These are phyloP conservation scores for Stachybotrys chlorohalonatus DNA, from an alignment of 2,329 filamentous ascomycete genomes.

Conservation along the genomic window DNA sequence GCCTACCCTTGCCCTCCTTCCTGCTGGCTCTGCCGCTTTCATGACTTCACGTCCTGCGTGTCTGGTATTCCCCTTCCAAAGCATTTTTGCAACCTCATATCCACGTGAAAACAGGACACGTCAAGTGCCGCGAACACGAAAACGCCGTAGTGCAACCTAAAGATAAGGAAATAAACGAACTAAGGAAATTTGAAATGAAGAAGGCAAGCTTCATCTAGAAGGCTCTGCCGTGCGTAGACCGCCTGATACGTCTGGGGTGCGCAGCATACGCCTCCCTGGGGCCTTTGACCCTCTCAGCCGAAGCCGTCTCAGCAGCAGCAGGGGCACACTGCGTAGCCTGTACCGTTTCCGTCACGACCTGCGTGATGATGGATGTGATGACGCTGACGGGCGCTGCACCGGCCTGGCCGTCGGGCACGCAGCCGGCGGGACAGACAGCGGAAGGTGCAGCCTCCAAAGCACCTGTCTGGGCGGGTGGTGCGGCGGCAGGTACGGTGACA, in stretches of 20 bases:
- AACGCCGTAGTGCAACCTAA: not conserved
- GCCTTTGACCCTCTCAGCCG: not conserved
- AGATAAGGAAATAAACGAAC: not conserved
- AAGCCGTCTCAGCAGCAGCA: slow-evolving; percentile 11
- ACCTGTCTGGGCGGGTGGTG: not conserved
- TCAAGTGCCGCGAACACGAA: not conserved
- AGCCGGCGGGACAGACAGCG: not conserved
- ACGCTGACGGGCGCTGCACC: slow-evolving; percentile 5
- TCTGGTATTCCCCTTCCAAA: not conserved
- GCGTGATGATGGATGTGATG: slow-evolving; percentile 7
- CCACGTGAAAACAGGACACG: not conserved
- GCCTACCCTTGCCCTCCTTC: not conserved
- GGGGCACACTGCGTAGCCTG: slow-evolving; percentile 9
- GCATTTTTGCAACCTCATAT: not conserved
- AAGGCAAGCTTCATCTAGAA: not conserved
- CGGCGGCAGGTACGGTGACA: slow-evolving; percentile 2
- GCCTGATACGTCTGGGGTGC: not conserved
- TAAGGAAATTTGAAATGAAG: not conserved
- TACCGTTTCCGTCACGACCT: slow-evolving; percentile 10
- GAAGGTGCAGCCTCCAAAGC: too few relatives aligned
- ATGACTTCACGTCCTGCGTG: not conserved
- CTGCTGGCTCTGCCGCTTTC: not conserved
- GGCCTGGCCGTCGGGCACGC: not conserved
- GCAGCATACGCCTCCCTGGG: not conserved
- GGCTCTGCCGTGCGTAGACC: not conserved